Base-by-base conservation (phyloP, 208 protist species). In the Acanthamoeba pearcei region DNA sequence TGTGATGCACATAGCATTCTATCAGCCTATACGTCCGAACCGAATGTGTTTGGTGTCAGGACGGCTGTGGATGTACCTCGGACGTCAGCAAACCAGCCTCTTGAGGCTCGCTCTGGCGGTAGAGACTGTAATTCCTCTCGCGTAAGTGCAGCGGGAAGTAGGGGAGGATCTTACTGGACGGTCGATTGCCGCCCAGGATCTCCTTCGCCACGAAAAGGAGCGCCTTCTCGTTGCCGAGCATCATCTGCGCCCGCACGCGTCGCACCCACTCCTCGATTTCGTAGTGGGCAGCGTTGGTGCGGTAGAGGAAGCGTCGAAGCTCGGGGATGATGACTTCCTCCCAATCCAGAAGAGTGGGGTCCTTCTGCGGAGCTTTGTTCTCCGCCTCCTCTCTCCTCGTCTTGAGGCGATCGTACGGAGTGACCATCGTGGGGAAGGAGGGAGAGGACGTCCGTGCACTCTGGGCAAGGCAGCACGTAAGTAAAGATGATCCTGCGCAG, bases 191-290 rank as follows among this genome's bases (percentile, higher is more conserved):
- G 49, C 90, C 90, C 5, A 94, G 55, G 22, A 94, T 60, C 29
- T 78, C 70, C 29, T 68, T 78, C 17, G 55, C 90, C 6, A 83
- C 51, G 62, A 70, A 78, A 17, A 85, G 62, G 49, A 83, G 68
- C 68, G 68, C 70, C 72, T 83, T 83, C 49, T 94, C 90, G 35
- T 94, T 83, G 42, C 70, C 70, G 6, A 78, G 72, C 68, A 62
- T 60, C 90, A 94, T 83, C 49, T 78, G 46, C 4, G 46, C 55
- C 38, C 90, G 90, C 49, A 94, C 72, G 5, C 90, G 62, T 15
- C 70, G 35, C 68, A 94, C 70, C 90, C 90, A 94, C 62, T 94
- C 68, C 10, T 94, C 90, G 3, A 94, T 83, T 68, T 94, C 90
- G n/a, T 83, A 83, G 68, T 94, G 90, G 12, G 46, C 51, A 19